Conservation (phyloP, 768 basidiomycete species). For the Fibroporia radiculosa region DNA sequence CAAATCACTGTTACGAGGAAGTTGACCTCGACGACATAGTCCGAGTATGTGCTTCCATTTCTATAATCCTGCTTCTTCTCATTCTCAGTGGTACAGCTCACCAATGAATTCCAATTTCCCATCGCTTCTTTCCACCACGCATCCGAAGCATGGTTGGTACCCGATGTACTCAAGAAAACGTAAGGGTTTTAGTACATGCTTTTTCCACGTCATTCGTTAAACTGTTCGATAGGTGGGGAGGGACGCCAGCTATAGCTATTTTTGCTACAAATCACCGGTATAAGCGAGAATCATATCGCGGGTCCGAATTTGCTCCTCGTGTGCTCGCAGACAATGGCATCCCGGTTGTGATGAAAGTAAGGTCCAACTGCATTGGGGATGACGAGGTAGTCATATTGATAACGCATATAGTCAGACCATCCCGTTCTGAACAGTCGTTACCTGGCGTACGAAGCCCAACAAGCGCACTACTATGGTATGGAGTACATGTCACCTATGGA, state of each 20-base stretch:
- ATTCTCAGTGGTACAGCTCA: slow-evolving; percentile 36
- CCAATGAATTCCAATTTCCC: slow-evolving; percentile 80
- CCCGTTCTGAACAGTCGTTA: slow-evolving; percentile 62
- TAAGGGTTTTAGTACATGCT: slow-evolving; percentile 29
- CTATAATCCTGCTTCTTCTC: neutral
- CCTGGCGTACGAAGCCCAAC: slow-evolving; percentile 78
- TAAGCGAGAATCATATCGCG: slow-evolving; percentile 78
- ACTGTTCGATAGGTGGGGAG: slow-evolving; percentile 43
- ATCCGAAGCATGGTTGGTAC: slow-evolving; percentile 76
- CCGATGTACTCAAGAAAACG: slow-evolving; percentile 62
- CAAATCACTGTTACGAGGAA: slow-evolving; percentile 64
- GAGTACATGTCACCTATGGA: neutral
- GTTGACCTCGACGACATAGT: slow-evolving; percentile 70
- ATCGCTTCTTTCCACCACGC: slow-evolving; percentile 76
- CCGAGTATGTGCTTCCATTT: slow-evolving; percentile 37
- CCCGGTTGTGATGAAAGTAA: slow-evolving; percentile 68
- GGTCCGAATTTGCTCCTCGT: slow-evolving; percentile 73
- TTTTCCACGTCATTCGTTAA: neutral
- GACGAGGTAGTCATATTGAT: neutral
- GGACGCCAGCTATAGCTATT: slow-evolving; percentile 68
- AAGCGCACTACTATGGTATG: slow-evolving; percentile 69
- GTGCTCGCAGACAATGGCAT: slow-evolving; percentile 64
- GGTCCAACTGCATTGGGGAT: slow-evolving; percentile 1
- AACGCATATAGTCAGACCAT: slow-evolving; percentile 49
- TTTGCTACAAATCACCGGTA: slow-evolving; percentile 54